Evolutionary conservation across 2,329 filamentous ascomycete genomes (phyloP).

Genomic region (Diaporthe capsici): DNA sequence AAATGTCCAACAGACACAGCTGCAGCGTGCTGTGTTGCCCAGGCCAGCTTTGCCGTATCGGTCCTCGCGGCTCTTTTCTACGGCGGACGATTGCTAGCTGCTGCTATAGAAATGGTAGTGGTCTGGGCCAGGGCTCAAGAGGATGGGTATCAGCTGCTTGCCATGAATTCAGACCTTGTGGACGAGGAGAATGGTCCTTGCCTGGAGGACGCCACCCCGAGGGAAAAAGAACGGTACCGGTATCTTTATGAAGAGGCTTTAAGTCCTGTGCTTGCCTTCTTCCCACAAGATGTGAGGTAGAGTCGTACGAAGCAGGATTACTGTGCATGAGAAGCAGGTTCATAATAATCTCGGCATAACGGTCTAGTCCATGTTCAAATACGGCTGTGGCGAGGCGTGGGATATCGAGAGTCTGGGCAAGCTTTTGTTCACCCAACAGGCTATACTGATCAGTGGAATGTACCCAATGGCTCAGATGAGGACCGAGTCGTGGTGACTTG

Average conservation of each 20-base stretch:
- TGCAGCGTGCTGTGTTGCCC: background rate
- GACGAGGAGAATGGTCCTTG: background rate
- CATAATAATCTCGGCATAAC: background rate
- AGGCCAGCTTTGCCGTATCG: background rate
- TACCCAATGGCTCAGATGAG: background rate
- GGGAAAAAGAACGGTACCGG: background rate
- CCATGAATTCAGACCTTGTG: background rate
- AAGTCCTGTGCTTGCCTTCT: constrained; percentile 23
- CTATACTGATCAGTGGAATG: background rate
- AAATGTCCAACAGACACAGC: background rate
- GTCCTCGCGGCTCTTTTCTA: background rate
- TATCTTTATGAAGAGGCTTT: background rate
- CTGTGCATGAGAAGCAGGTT: background rate
- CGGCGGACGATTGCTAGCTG: background rate
- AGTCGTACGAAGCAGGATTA: background rate
- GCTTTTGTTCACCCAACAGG: background rate
- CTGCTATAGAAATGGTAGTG: background rate
- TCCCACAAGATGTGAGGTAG: background rate
- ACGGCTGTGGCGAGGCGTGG: too few relatives aligned
- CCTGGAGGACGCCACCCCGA: background rate
- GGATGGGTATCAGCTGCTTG: background rate
- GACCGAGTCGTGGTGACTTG: background rate
- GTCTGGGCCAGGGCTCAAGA: background rate
- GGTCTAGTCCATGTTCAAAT: background rate
- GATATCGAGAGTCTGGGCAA: background rate